phyloP scores from a whole-genome alignment of 352 stramenopile genomes.

The Globisporangium cystogenes region DNA sequence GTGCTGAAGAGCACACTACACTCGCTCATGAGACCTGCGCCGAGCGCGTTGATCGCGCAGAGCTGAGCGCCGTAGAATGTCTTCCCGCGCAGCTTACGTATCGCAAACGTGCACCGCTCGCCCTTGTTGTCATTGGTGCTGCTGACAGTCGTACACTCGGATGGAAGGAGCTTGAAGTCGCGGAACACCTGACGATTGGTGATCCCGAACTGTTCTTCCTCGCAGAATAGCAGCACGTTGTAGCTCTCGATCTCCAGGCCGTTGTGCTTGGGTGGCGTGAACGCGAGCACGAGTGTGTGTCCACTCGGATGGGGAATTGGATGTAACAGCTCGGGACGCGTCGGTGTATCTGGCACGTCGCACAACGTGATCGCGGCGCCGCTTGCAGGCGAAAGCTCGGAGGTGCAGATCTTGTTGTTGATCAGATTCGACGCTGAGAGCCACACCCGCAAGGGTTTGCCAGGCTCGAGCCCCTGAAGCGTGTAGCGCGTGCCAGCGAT shows the following conservation, averaged over 20 bases:
- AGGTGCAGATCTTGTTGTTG: slow-evolving; percentile 44
- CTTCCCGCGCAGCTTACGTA: slow-evolving; percentile 31
- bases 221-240: slow-evolving; percentile 33
- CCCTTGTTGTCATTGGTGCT: not conserved
- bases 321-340: slow-evolving; percentile 17
- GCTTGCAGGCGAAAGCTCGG: slow-evolving; percentile 34
- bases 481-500: slow-evolving; percentile 47
- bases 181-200: slow-evolving; percentile 31
- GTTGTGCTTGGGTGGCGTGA: slow-evolving; percentile 42
- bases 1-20: slow-evolving; percentile 35
- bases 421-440: slow-evolving; percentile 60
- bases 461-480: slow-evolving; percentile 30
- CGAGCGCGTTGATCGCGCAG: slow-evolving; percentile 40
- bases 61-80: slow-evolving; percentile 47
- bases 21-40: slow-evolving; percentile 28
- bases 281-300: slow-evolving; percentile 35
- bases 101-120: slow-evolving; percentile 8
- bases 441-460: slow-evolving; percentile 30
- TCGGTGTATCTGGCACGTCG: slow-evolving; percentile 39
- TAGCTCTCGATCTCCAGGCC: slow-evolving; percentile 42
- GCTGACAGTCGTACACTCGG: slow-evolving; percentile 12
- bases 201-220: slow-evolving; percentile 62
- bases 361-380: slow-evolving; percentile 28
- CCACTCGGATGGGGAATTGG: slow-evolving; percentile 10
- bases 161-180: slow-evolving; percentile 20